Percentiles rank a stretch among this genome's conserved stretches.
phyloP scores from a whole-genome alignment of 768 basidiomycete genomes.

The Megacollybia marginata region DNA sequence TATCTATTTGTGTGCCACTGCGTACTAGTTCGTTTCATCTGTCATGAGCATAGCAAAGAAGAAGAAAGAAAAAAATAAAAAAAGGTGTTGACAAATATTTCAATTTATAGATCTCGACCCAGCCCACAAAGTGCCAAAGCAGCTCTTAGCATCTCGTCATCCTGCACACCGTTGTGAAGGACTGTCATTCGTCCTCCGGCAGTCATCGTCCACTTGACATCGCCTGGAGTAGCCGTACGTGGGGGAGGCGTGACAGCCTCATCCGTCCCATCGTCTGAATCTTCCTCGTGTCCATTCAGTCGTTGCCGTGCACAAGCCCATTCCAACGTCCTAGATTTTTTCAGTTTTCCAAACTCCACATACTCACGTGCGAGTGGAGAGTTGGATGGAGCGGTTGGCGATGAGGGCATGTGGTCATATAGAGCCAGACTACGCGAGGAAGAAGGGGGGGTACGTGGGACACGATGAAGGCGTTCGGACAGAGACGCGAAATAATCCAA shows the following conservation, averaged over 20 bases:
- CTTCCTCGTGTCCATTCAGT: not conserved
- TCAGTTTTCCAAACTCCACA: constrained; percentile 39
- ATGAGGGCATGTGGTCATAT: constrained; percentile 57
- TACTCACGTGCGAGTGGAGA: constrained; percentile 43
- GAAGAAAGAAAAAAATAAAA: not conserved
- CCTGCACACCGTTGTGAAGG: not conserved
- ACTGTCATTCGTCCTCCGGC: constrained; percentile 1
- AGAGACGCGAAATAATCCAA: constrained; percentile 56
- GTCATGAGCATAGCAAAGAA: not conserved
- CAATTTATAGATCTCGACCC: not conserved
- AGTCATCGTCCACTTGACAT: not conserved
- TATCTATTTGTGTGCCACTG: too few relatives aligned
- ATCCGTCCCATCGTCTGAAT: not conserved
- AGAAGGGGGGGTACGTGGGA: constrained; percentile 4
- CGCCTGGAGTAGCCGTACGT: not conserved
- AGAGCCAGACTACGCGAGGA: constrained; percentile 16
- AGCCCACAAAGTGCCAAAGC: constrained; percentile 8
- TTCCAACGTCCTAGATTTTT: constrained; percentile 52
- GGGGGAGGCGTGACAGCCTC: not conserved
- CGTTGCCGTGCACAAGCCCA: constrained; percentile 61
- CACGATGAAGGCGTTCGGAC: constrained; percentile 29
- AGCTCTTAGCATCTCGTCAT: constrained; percentile 5
- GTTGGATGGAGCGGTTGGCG: constrained; percentile 46
- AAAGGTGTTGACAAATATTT: not conserved
- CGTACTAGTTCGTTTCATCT: too few relatives aligned